These are phyloP conservation scores for Marasmius fiardii DNA, from an alignment of 1,284 basidiomycete genomes.

Conservation along the genomic window DNA sequence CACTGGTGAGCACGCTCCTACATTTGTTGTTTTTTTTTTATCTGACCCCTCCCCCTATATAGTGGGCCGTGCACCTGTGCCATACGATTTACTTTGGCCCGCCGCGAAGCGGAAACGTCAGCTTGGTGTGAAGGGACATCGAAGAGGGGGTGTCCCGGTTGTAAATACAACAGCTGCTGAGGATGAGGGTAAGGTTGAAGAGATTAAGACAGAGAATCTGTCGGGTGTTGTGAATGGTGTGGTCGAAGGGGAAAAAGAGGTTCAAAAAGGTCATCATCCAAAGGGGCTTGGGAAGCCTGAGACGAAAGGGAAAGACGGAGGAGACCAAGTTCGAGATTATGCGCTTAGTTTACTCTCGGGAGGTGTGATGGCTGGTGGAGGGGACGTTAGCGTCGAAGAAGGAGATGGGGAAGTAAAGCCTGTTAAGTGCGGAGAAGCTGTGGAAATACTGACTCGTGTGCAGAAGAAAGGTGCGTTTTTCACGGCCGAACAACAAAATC, in stretches of 20 bases:
- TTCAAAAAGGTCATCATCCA: not conserved
- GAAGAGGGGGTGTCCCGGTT: not conserved
- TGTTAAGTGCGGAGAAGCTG: slow-evolving; percentile 81
- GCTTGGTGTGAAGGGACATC: slow-evolving; percentile 12
- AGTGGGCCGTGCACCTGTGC: slow-evolving; percentile 52
- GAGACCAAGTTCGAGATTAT: not conserved
- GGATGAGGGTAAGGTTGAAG: slow-evolving; percentile 10
- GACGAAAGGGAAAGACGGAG: not conserved
- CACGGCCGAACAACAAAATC: slow-evolving; percentile 8
- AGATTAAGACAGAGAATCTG: not conserved
- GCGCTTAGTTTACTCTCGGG: not conserved
- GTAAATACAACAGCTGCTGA: slow-evolving; percentile 15
- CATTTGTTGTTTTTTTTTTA: not conserved
- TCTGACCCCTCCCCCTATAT: slow-evolving; percentile 6
- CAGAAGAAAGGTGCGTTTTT: slow-evolving; percentile 73
- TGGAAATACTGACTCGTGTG: slow-evolving; percentile 86
- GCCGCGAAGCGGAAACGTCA: slow-evolving; percentile 36
- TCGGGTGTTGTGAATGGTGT: not conserved
- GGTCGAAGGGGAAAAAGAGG: not conserved
- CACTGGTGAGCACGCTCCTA: slow-evolving; percentile 43
- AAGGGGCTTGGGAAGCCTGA: not conserved
- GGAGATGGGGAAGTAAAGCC: slow-evolving; percentile 37
- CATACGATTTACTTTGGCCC: slow-evolving; percentile 75
- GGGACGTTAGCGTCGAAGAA: not conserved
- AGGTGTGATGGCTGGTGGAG: not conserved